phyloP scores from a whole-genome alignment of 345 rosid genomes.

The Psidium guajava region DNA sequence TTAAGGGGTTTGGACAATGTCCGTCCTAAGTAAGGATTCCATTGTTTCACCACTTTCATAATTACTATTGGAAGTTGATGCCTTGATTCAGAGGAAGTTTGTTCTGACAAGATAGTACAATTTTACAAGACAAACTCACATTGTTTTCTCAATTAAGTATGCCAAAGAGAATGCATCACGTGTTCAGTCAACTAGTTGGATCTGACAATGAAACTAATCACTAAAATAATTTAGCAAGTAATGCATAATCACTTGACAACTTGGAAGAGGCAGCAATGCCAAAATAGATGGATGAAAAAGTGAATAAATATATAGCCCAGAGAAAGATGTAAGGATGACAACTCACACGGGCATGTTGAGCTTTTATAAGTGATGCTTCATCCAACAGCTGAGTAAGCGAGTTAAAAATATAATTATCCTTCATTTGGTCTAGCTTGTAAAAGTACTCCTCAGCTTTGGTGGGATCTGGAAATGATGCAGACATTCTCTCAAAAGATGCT shows the following conservation, averaged over 20 bases:
- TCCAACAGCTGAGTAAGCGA: conserved; percentile 42
- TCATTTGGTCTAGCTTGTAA: conserved; percentile 51
- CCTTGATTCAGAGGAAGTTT: background rate
- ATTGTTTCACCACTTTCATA: background rate
- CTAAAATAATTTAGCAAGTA: background rate
- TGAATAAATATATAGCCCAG: background rate
- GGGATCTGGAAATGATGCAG: conserved; percentile 69
- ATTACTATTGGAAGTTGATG: background rate
- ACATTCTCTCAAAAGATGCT: conserved; percentile 47
- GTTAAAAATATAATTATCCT: conserved; percentile 46
- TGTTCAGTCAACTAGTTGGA: background rate
- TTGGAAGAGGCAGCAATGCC: background rate
- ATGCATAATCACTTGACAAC: background rate
- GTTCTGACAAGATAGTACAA: background rate
- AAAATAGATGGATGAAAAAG: background rate
- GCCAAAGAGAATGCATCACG: background rate
- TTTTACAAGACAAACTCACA: background rate
- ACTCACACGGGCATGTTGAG: conserved; percentile 37
- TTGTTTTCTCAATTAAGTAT: background rate
- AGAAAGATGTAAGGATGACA: conserved; percentile 1
- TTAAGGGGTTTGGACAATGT: background rate
- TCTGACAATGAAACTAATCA: background rate
- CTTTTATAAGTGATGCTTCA: conserved; percentile 23
- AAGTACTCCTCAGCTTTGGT: conserved; percentile 63
- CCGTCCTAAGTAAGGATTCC: background rate